Base-by-base conservation (phyloP, 2,329 filamentous ascomycete species). In the Bipolaris victoriae region DNA sequence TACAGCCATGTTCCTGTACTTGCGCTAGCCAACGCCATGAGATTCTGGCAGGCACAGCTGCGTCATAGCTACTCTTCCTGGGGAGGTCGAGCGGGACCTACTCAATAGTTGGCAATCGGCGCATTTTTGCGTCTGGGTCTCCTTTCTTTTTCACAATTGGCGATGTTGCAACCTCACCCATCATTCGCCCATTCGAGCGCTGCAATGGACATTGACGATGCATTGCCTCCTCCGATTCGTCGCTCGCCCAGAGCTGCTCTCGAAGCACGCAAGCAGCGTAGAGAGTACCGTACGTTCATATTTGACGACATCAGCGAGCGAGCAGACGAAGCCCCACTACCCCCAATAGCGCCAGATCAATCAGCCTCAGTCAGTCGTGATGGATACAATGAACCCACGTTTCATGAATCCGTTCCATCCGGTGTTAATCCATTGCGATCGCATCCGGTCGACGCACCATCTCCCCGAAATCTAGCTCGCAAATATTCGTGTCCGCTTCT, bases 401-500 rank as follows among this genome's bases (percentile, higher is more conserved):
- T 39, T 43, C 63, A 20, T 49, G 24, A 46, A 47, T 52, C 52
- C n/a, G 49, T 61, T 24, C 46, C 58, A 16, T 57, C 62, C 45
- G 54, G 44, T 24, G 51, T 67, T 36, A 71, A 65, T 26, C 65
- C 67, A 15, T 58, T 71, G 15, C 58, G 62, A 35, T 58, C 54
- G 22, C 64, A 62, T 43, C 63, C 65, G 40, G 57, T 67, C n/a
- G 54, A 52, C 9, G 40, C 57, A 11, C 50, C 58, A 49, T 50
- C 51, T 29, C 49, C 49, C 50, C 43, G 36, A 41, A 58, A 45
- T 37, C 43, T 47, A 40, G 41, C 50, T 16, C 60, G 60, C 16
- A 65, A 61, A 47, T 68, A 62, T 44, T 67, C 66, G 22, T 57
- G 62, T 55, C 67, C 64, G 0, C 64, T 67, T 49, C 60, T 62